phyloP scores from a whole-genome alignment of 148 eudicot genomes.

The Fagopyrum tataricum region DNA sequence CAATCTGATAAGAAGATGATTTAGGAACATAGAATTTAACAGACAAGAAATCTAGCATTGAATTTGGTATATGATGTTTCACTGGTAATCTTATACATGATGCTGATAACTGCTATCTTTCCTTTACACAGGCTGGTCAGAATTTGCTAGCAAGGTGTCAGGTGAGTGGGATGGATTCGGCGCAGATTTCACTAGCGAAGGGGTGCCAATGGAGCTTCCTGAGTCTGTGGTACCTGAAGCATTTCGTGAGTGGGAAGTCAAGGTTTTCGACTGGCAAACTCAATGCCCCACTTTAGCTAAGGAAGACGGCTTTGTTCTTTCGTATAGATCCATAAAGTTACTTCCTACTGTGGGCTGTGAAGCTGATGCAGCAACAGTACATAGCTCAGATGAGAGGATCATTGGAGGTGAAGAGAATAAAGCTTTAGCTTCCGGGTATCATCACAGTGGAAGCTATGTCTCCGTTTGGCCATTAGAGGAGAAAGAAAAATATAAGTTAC shows the following conservation, averaged over 20 bases:
- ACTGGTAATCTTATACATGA: neutral
- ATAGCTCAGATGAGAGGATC: slow-evolving; percentile 43
- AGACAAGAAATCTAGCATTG: neutral
- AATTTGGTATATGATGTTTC: neutral
- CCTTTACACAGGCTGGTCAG: slow-evolving; percentile 49
- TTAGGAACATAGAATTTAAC: neutral
- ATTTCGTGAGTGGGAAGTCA: slow-evolving; percentile 90
- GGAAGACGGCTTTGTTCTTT: slow-evolving; percentile 20
- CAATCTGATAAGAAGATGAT: too few species aligned
- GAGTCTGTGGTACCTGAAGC: slow-evolving; percentile 85
- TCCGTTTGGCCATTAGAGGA: slow-evolving; percentile 46
- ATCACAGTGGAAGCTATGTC: slow-evolving; percentile 59
- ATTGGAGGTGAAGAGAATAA: slow-evolving; percentile 26
- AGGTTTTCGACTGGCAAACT: slow-evolving; percentile 96
- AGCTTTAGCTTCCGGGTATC: slow-evolving; percentile 51
- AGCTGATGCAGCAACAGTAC: slow-evolving; percentile 90
- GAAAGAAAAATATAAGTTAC: slow-evolving; percentile 19
- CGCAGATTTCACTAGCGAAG: slow-evolving; percentile 71
- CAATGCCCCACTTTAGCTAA: slow-evolving; percentile 89
- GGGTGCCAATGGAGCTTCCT: slow-evolving; percentile 76
- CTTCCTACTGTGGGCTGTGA: slow-evolving; percentile 99
- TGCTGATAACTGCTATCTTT: neutral
- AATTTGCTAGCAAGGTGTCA: slow-evolving; percentile 66
- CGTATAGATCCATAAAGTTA: slow-evolving; percentile 58
- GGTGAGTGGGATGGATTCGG: slow-evolving; percentile 99